A percentile compares a stretch with the other conserved stretches of the same genome.
These are phyloP conservation scores for Alternaria brassicicola DNA, from an alignment of 2,329 filamentous ascomycete species.

Conservation along the genomic window DNA sequence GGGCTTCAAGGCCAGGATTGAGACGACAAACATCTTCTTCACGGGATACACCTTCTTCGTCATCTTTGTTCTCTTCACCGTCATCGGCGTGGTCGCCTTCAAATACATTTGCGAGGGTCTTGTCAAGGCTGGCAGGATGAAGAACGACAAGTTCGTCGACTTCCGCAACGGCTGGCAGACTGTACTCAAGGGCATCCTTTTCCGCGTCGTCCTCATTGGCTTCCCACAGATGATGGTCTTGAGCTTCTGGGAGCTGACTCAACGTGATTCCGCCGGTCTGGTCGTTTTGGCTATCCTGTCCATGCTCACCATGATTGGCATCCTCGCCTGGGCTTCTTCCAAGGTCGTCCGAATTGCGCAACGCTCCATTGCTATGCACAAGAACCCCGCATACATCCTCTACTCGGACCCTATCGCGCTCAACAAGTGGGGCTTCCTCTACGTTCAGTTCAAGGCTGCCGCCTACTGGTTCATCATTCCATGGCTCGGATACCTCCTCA, in stretches of 20 bases:
- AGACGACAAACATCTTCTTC: slow-evolving; percentile 90
- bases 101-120: slow-evolving; percentile 81
- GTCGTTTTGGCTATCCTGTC: slow-evolving; percentile 89
- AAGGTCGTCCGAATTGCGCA: slow-evolving; percentile 91
- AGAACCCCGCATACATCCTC: slow-evolving; percentile 95
- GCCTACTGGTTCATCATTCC: slow-evolving; percentile 95
- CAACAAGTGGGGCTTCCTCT: slow-evolving; percentile 98
- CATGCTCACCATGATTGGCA: slow-evolving; percentile 77
- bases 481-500: slow-evolving; percentile 74
- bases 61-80: slow-evolving; percentile 77
- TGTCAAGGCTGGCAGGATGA: slow-evolving; percentile 77
- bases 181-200: slow-evolving; percentile 90
- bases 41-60: slow-evolving; percentile 90
- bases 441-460: slow-evolving; percentile 93
- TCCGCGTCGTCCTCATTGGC: slow-evolving; percentile 85
- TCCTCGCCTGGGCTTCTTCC: slow-evolving; percentile 82
- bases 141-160: slow-evolving; percentile 83
- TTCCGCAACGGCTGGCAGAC: slow-evolving; percentile 95
- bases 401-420: slow-evolving; percentile 93
- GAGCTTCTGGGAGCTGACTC: slow-evolving; percentile 91
- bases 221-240: slow-evolving; percentile 91
- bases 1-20: slow-evolving; percentile 82
- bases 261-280: slow-evolving; percentile 82
- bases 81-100: slow-evolving; percentile 75
- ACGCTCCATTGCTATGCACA: slow-evolving; percentile 87